These are phyloP conservation scores for Aspergillus sp. DNA, from an alignment of 2,329 filamentous ascomycete genomes.

Conservation along the genomic window DNA sequence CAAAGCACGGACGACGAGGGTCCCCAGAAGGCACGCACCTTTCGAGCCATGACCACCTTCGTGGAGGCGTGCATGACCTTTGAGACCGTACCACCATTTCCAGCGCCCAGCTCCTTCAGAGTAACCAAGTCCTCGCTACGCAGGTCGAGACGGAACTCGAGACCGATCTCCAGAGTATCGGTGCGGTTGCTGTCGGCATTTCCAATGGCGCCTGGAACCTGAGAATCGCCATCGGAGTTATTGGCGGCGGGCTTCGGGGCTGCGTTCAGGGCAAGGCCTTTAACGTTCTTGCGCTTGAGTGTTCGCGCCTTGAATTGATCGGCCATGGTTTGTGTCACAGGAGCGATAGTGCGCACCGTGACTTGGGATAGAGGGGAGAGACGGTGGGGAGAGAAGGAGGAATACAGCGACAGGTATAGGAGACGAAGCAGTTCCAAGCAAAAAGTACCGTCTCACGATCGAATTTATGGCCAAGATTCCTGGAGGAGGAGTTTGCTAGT, in stretches of 20 bases:
- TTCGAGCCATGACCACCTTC: constrained; percentile 95
- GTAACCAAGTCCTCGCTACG: constrained; percentile 89
- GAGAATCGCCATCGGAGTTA: constrained; percentile 71
- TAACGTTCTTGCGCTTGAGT: constrained; percentile 99
- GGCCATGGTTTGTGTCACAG: constrained; percentile 48
- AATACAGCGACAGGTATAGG: background rate
- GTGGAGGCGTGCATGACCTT: constrained; percentile 95
- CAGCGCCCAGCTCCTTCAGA: constrained; percentile 89
- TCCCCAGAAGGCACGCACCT: constrained; percentile 61
- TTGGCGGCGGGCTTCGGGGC: constrained; percentile 69
- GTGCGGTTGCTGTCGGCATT: constrained; percentile 62
- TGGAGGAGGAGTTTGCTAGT: background rate
- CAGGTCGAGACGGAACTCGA: constrained; percentile 93
- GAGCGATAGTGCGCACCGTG: background rate
- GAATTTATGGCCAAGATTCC: background rate
- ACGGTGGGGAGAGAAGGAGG: constrained; percentile 4
- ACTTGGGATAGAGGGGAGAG: background rate
- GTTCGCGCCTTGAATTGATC: constrained; percentile 69
- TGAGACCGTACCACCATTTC: constrained; percentile 97
- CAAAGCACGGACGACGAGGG: background rate
- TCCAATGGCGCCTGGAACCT: constrained; percentile 60
- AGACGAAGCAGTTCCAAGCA: background rate
- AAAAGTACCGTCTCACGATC: background rate
- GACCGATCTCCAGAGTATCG: constrained; percentile 87
- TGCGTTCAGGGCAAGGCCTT: constrained; percentile 85